Conservation (phyloP, 371 early-diverging fungal species). For the Conidiobolus incongruus region DNA sequence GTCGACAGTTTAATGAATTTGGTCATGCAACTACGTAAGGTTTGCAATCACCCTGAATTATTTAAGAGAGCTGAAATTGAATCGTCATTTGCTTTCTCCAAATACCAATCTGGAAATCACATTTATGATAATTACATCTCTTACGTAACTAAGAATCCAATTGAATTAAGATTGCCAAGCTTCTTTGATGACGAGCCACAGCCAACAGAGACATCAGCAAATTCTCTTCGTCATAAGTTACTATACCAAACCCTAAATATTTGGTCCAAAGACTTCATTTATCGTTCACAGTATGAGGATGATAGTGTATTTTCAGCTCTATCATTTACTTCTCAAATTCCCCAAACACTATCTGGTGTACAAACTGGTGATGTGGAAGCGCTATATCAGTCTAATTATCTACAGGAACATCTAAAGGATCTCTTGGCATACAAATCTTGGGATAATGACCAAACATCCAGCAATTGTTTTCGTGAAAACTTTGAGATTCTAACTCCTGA, state of each 20-base stretch:
- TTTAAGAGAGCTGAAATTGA: conserved; percentile 83
- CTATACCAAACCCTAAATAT: neutral
- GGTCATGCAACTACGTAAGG: conserved; percentile 96
- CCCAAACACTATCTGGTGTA: neutral
- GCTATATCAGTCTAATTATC: neutral
- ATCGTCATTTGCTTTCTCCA: conserved; percentile 39
- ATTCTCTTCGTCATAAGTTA: neutral
- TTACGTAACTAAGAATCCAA: conserved; percentile 15
- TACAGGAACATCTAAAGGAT: neutral
- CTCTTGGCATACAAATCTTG: too few species aligned
- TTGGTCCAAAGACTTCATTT: neutral
- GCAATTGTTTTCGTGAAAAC: too few species aligned
- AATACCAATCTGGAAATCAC: conserved; percentile 10
- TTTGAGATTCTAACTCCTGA: too few species aligned
- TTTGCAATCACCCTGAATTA: conserved; percentile 95
- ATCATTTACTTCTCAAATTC: neutral
- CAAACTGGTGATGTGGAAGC: neutral
- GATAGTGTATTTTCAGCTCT: neutral
- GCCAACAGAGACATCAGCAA: neutral
- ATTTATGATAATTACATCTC: conserved; percentile 11
- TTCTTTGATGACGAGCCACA: conserved; percentile 6
- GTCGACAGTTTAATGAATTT: conserved; percentile 77
- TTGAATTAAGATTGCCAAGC: conserved; percentile 18
- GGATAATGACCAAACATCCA: too few species aligned
- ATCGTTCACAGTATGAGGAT: neutral